These are phyloP conservation scores for Nemania sp. DNA, from an alignment of 2,329 filamentous ascomycete species.

Conservation along the genomic window DNA sequence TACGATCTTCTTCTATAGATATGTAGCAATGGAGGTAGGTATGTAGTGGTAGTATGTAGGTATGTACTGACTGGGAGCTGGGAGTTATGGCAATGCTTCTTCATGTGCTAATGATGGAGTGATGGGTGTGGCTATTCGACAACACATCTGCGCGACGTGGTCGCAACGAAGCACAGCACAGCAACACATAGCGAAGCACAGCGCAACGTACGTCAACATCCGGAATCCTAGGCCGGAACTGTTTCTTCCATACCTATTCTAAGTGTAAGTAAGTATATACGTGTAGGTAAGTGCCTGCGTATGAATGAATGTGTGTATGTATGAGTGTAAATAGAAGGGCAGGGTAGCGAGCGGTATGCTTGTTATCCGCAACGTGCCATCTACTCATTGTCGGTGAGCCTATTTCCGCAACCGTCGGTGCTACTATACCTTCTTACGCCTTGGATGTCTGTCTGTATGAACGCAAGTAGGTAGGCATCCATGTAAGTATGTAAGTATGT, in stretches of 20 bases:
- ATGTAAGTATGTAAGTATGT: no score
- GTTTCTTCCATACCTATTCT: conserved; percentile 24
- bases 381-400: conserved; percentile 4
- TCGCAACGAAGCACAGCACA: not conserved
- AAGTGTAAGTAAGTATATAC: no score
- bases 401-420: not conserved
- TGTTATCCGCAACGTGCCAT: not conserved
- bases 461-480: no score
- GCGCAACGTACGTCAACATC: not conserved
- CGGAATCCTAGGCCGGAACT: conserved; percentile 21
- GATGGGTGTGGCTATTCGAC: conserved; percentile 15
- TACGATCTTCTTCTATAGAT: conserved; percentile 2
- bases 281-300: no score
- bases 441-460: no score
- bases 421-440: not conserved
- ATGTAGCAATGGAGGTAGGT: no score
- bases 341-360: not conserved
- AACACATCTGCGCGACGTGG: conserved; percentile 17
- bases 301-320: not conserved
- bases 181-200: not conserved
- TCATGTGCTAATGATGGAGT: conserved; percentile 17
- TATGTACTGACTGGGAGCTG: not conserved
- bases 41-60: no score
- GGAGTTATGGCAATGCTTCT: conserved; percentile 24
- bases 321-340: no score